Percentiles rank a stretch among this genome's conserved stretches.
Conservation (phyloP, 1,284 basidiomycete genomes). For the Apiotrichum siamense region DNA sequence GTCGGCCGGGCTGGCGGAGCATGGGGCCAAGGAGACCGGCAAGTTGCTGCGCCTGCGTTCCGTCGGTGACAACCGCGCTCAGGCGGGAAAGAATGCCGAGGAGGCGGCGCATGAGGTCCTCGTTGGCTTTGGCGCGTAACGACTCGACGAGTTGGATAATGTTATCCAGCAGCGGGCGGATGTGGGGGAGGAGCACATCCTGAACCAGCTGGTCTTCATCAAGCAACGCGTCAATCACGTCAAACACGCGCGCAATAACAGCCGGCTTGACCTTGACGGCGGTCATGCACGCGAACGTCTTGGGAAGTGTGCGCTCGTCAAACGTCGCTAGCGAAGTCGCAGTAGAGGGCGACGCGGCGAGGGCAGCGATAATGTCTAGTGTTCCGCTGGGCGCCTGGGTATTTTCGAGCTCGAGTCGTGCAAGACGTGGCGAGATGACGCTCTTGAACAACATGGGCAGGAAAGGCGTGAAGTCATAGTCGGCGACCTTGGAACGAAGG, state of each 20-base stretch:
- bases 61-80: conserved; percentile 66
- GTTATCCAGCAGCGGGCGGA: conserved; percentile 68
- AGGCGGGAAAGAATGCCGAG: conserved; percentile 74
- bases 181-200: conserved; percentile 60
- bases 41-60: conserved; percentile 67
- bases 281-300: conserved; percentile 73
- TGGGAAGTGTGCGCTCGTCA: conserved; percentile 64
- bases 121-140: conserved; percentile 51
- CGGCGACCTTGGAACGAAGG: conserved; percentile 60
- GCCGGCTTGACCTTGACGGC: conserved; percentile 80
- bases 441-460: conserved; percentile 61
- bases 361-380: conserved; percentile 76
- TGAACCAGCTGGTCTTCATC: conserved; percentile 50
- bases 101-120: conserved; percentile 73
- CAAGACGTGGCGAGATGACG: conserved; percentile 77
- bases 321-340: conserved; percentile 62
- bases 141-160: conserved; percentile 66
- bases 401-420: conserved; percentile 72
- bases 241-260: conserved; percentile 75
- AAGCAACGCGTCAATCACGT: conserved; percentile 74
- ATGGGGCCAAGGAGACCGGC: conserved; percentile 72
- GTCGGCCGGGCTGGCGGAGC: conserved; percentile 66
- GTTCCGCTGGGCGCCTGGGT: conserved; percentile 87
- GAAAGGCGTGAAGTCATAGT: conserved; percentile 71
- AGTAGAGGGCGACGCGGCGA: conserved; percentile 61